Percentiles rank a stretch among this genome's conserved stretches.
Conservation (phyloP, 176 grass and related monocot species). For the Hsuehochloa calcarea region DNA sequence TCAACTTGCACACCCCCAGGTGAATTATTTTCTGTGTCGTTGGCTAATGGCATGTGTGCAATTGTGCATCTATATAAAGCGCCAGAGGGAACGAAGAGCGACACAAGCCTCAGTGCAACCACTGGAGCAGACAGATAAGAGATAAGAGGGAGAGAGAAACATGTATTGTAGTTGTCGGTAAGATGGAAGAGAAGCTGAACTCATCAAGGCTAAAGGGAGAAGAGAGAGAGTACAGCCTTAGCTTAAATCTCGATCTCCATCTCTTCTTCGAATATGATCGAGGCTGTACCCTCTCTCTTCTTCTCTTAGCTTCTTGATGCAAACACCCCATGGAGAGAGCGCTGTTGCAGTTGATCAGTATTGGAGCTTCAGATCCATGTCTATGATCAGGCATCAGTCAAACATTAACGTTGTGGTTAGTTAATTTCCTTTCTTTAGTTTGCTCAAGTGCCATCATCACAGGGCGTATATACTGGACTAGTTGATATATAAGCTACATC, state of each 20-base stretch:
- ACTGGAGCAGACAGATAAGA: neutral
- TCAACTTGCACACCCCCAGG: constrained; percentile 19
- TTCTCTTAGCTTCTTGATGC: constrained; percentile 48
- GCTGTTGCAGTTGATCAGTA: neutral
- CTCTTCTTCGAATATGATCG: neutral
- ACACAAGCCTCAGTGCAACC: neutral
- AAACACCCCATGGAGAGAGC: neutral
- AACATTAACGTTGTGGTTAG: neutral
- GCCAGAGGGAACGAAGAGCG: neutral
- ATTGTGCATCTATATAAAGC: constrained; percentile 32
- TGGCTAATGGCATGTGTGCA: constrained; percentile 23
- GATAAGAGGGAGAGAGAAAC: neutral
- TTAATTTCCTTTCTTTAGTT: neutral
- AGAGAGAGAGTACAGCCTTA: constrained; percentile 59
- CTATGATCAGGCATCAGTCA: neutral
- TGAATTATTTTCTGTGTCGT: constrained; percentile 51
- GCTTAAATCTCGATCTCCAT: neutral
- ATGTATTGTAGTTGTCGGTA: neutral
- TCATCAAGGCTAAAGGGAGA: constrained; percentile 46
- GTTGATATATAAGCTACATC: neutral
- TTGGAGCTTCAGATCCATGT: neutral
- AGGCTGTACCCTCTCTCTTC: constrained; percentile 60
- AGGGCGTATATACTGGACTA: neutral
- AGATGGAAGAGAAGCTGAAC: neutral
- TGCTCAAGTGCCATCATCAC: neutral